Evolutionary conservation across 2,329 filamentous ascomycete genomes (phyloP).

Genomic region (Aspergillus ruber): DNA sequence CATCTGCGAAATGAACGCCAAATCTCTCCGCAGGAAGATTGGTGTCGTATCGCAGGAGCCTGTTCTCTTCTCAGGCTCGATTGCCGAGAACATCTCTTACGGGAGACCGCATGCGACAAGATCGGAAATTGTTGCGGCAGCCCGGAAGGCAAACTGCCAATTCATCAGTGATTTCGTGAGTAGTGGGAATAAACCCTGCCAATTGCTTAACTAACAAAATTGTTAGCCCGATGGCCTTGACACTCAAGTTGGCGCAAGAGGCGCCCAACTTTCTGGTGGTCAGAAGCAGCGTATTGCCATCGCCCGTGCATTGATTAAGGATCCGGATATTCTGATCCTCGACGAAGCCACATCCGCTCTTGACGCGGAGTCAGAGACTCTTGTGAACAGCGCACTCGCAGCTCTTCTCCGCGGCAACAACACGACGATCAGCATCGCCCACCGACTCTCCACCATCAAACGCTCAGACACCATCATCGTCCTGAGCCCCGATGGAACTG

Average conservation of each 20-base stretch:
- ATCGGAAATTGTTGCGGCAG: conserved; percentile 76
- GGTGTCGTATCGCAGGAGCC: conserved; percentile 95
- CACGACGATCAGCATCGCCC: conserved; percentile 96
- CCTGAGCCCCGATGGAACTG: conserved; percentile 74
- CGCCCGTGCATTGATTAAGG: conserved; percentile 85
- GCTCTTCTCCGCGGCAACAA: conserved; percentile 77
- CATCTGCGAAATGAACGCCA: conserved; percentile 80
- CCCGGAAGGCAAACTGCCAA: conserved; percentile 86
- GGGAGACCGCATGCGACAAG: conserved; percentile 73
- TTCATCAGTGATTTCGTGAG: conserved; percentile 88
- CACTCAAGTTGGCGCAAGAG: conserved; percentile 84
- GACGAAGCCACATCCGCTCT: conserved; percentile 95
- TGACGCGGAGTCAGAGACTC: conserved; percentile 92
- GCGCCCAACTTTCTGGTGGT: conserved; percentile 87
- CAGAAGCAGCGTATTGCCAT: conserved; percentile 99
- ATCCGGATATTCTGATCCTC: conserved; percentile 92
- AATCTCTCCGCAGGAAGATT: conserved; percentile 84
- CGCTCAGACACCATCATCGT: conserved; percentile 92
- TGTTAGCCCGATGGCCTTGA: conserved; percentile 78
- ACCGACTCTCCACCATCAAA: conserved; percentile 93
- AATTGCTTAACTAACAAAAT: conserved; percentile 8
- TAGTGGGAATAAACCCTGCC: conserved; percentile 8
- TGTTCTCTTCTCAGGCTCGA: conserved; percentile 74
- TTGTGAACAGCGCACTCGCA: conserved; percentile 85
- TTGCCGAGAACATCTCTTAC: conserved; percentile 84